phyloP scores from a whole-genome alignment of 805 yeast genomes.

The Kuraishia capsulata region DNA sequence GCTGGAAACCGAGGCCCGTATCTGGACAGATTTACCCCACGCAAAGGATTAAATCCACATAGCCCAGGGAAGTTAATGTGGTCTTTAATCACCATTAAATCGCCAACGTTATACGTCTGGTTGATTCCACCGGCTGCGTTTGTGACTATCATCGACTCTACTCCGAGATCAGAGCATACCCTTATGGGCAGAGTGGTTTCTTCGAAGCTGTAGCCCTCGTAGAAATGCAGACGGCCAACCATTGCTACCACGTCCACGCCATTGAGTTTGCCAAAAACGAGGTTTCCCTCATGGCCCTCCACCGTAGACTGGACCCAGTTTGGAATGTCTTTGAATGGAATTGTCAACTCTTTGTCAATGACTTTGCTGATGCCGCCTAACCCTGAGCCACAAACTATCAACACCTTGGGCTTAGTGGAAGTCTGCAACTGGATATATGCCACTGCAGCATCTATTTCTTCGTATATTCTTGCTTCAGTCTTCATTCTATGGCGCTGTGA shows the following conservation, averaged over 20 bases:
- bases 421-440: slow-evolving; percentile 5
- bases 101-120: slow-evolving; percentile 63
- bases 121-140: slow-evolving; percentile 95
- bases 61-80: slow-evolving; percentile 90
- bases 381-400: slow-evolving; percentile 93
- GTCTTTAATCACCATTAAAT: slow-evolving; percentile 82
- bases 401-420: slow-evolving; percentile 41
- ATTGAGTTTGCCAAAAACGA: slow-evolving; percentile 74
- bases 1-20: slow-evolving; percentile 87
- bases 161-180: slow-evolving; percentile 56
- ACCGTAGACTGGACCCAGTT: slow-evolving; percentile 79
- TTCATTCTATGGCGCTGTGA: background rate
- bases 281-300: slow-evolving; percentile 80
- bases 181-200: slow-evolving; percentile 84
- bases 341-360: slow-evolving; percentile 31
- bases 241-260: slow-evolving; percentile 77
- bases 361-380: slow-evolving; percentile 73
- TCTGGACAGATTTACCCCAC: slow-evolving; percentile 75
- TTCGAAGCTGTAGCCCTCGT: slow-evolving; percentile 82
- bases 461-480: background rate
- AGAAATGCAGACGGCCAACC: slow-evolving; percentile 89
- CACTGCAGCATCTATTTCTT: slow-evolving; percentile 6
- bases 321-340: slow-evolving; percentile 66
- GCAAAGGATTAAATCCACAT: slow-evolving; percentile 77
- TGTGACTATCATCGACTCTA: slow-evolving; percentile 64